Base-by-base conservation (phyloP, 441 rosid species). In the Adansonia rubrostipa region DNA sequence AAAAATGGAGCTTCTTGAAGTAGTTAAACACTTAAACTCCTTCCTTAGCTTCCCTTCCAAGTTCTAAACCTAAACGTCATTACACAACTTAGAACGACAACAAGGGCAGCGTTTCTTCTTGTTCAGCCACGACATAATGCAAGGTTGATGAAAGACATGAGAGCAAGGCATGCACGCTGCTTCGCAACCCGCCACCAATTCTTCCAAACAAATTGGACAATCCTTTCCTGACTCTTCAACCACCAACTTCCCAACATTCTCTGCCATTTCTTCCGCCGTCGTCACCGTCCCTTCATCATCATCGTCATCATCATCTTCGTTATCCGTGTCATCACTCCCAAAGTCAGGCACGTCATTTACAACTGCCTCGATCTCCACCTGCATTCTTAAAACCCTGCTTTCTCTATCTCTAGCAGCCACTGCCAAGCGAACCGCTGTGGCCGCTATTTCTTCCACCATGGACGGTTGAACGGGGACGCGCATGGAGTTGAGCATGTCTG, bases 21-120 rank as follows among this genome's bases (percentile, higher is more conserved):
- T 4, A 10, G 1, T 28, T 28, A 28, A 28, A 28, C 33, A 28
- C 33, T 0, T 3, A 11, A 62, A 28, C n/a, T 5, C 17, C 44
- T 60, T 20, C 10, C 1, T 9, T 3, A 56, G 36, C 13, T 20
- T 22, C 62, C 3, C 62, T 19, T 57, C 28, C 62, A 2, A 57
- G 10, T 9, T 20, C 36, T 20, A 22, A 60, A 5, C 74, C 74
- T 48, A 50, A 71, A 51, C 24, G 28, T 44, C 7, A 61, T 48
- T 48, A 13, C 13, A 13, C 20, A 73, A 17, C 3, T 58, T 19
- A 60, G 61, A 74, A 58, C 68, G 85, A 44, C 50, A 79, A 84
- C 0, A 72, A 79, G 92, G 87, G 88, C 88, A 80, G 5, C 58
- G 58, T 42, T 42, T 51, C 22, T 17, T 4, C 44, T 14, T 71